phyloP scores from a whole-genome alignment of 2,329 filamentous ascomycete genomes.

The Apiospora aurea region DNA sequence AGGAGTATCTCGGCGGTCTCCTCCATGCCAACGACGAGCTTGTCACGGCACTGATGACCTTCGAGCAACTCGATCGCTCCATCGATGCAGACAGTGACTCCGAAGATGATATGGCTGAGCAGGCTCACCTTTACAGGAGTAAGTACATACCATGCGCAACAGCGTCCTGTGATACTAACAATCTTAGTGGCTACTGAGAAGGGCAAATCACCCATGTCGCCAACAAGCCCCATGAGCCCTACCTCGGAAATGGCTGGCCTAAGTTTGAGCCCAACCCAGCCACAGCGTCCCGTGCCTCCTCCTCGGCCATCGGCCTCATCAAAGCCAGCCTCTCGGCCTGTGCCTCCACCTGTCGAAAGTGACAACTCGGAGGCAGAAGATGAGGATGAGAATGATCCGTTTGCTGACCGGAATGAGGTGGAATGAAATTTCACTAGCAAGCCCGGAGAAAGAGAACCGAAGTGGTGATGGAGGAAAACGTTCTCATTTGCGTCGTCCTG shows the following conservation, averaged over 20 bases:
- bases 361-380: constrained; percentile 65
- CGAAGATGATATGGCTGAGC: constrained; percentile 71
- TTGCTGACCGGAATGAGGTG: constrained; percentile 52
- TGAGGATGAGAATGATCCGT: constrained; percentile 84
- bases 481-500: neutral
- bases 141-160: constrained; percentile 36
- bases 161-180: constrained; percentile 34
- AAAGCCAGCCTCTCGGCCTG: constrained; percentile 59
- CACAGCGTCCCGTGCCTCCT: constrained; percentile 53
- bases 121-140: constrained; percentile 71
- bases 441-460: constrained; percentile 47
- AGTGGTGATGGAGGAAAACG: neutral
- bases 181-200: constrained; percentile 60
- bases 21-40: constrained; percentile 96
- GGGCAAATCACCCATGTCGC: constrained; percentile 55
- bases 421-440: constrained; percentile 48
- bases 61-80: constrained; percentile 89
- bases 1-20: constrained; percentile 89
- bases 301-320: constrained; percentile 54
- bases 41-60: constrained; percentile 91
- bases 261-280: constrained; percentile 46
- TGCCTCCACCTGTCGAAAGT: constrained; percentile 53
- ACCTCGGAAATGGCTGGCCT: constrained; percentile 53
- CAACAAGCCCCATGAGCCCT: constrained; percentile 42
- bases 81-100: constrained; percentile 79